A percentile compares a stretch with the other conserved stretches of the same genome.
phyloP scores from a whole-genome alignment of 345 rosid species.

The Eucalyptus marginata region DNA sequence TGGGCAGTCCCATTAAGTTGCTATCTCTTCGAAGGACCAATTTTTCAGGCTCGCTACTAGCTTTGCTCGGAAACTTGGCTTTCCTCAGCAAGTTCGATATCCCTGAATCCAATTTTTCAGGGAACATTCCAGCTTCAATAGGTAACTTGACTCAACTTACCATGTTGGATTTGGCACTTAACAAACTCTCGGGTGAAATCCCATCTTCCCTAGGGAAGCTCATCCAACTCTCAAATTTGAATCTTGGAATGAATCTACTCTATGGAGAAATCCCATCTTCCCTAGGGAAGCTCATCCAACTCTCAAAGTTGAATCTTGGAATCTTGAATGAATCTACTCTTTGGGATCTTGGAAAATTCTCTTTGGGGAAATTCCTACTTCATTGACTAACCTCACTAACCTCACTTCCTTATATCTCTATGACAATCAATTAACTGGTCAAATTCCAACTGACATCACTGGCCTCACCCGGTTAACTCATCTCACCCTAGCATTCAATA shows the following conservation, averaged over 20 bases:
- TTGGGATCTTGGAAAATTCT: no score
- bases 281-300: background rate
- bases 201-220: background rate
- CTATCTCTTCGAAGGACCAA: fast-evolving
- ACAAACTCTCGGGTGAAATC: background rate
- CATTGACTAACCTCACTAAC: background rate
- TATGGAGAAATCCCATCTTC: background rate
- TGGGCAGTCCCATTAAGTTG: background rate
- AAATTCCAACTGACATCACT: background rate
- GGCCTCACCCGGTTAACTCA: background rate
- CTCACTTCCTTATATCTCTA: background rate
- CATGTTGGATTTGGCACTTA: fast-evolving
- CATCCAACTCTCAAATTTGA: background rate
- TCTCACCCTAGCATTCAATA: background rate
- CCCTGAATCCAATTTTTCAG: background rate
- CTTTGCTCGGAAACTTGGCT: no score
- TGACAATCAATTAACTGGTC: background rate
- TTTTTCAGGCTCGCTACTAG: background rate
- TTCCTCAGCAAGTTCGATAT: no score
- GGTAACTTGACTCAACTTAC: background rate
- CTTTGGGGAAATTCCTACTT: background rate
- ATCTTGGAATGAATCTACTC: background rate
- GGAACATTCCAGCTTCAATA: background rate
- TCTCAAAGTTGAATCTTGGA: background rate
- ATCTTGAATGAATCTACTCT: background rate